Evolutionary conservation across 2,329 filamentous ascomycete genomes (phyloP), one percentile per base, ranked within the genome.

Genomic region (Alternaria gansuensis): DNA sequence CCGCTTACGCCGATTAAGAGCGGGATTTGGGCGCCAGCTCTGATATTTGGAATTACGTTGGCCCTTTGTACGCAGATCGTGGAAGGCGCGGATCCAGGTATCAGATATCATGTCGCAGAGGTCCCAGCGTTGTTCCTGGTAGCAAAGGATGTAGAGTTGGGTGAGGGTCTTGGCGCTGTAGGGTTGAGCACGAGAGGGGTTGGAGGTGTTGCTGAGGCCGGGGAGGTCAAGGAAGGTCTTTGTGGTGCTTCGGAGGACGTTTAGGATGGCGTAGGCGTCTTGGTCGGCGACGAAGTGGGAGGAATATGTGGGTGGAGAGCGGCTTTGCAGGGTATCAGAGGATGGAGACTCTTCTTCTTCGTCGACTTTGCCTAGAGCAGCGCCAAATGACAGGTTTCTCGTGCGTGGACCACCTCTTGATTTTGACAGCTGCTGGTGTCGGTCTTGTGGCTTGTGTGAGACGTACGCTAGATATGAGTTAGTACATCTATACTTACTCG

Each of bases 61-160:
- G 2, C 17, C 45, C 6, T 54, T 40, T 2, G 41, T 41, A 44
- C 70, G 65, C 5, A 54, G 44, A 5, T 26, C 44, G 28, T 74
- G 74, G 55, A 75, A 71, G 0, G 69, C 71, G 14, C 70, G 73
- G 54, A 76, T 76, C 73, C 73, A 76, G 5, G 69, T 73, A 41
- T 76, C 74, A 34, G 63, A 62, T 28, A 76, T 51, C 13, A 76
- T 59, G 50, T 76, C 73, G 58, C 73, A 75, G 23, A 66, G 36
- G 36, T 73, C 34, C 57, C 59, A 69, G 3, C 59, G 28, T 0
- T 51, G 11, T 14, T 52, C 29, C 4, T 60, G 17, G 53, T 72
- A 71, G 54, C 62, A 61, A 21, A 63, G 37, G 33, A 75, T 54
- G 62, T 76, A 75, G n/a, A 75, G 61, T 7, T 70, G 57, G 1